A percentile compares a stretch with the other conserved stretches of the same genome.
Conservation (phyloP, 352 stramenopile genomes). For the Phytophthora sansomeana region DNA sequence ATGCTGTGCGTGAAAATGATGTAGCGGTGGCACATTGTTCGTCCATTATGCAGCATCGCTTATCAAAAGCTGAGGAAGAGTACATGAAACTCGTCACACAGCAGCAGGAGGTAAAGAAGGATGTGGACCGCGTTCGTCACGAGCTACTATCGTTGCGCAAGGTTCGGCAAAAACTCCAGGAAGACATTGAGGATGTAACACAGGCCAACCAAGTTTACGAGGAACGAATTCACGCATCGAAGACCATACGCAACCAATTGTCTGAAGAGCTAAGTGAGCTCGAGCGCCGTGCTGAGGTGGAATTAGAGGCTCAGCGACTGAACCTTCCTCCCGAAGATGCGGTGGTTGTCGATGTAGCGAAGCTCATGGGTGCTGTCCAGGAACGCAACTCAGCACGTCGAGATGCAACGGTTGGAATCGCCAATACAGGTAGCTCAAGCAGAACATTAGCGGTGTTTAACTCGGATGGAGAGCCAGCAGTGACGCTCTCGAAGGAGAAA, state of each 20-base stretch:
- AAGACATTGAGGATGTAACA: conserved; percentile 62
- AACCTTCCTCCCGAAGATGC: conserved; percentile 72
- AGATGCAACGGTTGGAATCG: conserved; percentile 13
- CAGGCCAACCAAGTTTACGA: conserved; percentile 48
- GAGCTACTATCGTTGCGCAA: conserved; percentile 70
- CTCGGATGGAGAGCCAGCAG: background rate
- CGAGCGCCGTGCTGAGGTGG: conserved; percentile 61
- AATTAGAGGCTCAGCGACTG: conserved; percentile 59
- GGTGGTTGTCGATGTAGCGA: conserved; percentile 65
- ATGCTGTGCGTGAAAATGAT: conserved; percentile 82
- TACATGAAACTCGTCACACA: conserved; percentile 81
- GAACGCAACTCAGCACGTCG: conserved; percentile 34
- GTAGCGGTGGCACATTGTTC: conserved; percentile 76
- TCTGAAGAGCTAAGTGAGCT: conserved; percentile 65
- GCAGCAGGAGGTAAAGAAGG: conserved; percentile 65
- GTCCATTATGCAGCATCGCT: conserved; percentile 77
- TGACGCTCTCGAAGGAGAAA: background rate
- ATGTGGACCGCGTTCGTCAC: conserved; percentile 65
- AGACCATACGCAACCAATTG: conserved; percentile 56
- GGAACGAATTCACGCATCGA: conserved; percentile 57
- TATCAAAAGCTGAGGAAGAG: conserved; percentile 78
- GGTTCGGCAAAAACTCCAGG: conserved; percentile 63
- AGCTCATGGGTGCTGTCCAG: conserved; percentile 68
- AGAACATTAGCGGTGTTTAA: conserved; percentile 6
- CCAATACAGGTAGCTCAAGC: background rate